A percentile compares a stretch with the other conserved stretches of the same genome.
These are phyloP conservation scores for Trichoderma reesei DNA, from an alignment of 495 filamentous ascomycete genomes.

Conservation along the genomic window DNA sequence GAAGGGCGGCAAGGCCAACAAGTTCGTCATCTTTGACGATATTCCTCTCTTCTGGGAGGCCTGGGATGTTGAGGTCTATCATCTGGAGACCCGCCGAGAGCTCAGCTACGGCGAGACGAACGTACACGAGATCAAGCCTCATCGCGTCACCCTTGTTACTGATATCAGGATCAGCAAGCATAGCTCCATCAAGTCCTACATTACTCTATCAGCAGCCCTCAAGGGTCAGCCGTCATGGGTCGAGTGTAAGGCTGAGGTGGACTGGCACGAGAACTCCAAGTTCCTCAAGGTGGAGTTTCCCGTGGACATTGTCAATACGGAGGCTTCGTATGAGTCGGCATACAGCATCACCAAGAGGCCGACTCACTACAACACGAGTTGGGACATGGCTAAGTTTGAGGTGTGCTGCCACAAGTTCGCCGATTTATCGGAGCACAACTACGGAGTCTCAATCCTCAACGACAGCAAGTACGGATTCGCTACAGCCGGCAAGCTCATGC, in stretches of 20 bases:
- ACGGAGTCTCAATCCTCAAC: conserved; percentile 90
- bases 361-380: conserved; percentile 93
- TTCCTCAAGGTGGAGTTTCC: conserved; percentile 99
- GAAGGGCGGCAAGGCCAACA: conserved; percentile 72
- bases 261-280: conserved; percentile 92
- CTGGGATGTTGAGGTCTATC: conserved; percentile 97
- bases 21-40: conserved; percentile 93
- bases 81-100: conserved; percentile 76
- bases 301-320: conserved; percentile 81
- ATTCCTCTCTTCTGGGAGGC: conserved; percentile 98
- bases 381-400: conserved; percentile 99
- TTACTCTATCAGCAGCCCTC: conserved; percentile 63
- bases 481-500: conserved; percentile 83
- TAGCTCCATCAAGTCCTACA: conserved; percentile 78
- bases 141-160: conserved; percentile 69
- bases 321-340: conserved; percentile 93
- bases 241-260: conserved; percentile 71
- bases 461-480: conserved; percentile 97
- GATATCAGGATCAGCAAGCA: conserved; percentile 78
- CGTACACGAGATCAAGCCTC: conserved; percentile 60
- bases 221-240: conserved; percentile 58
- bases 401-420: conserved; percentile 97
- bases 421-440: conserved; percentile 86
- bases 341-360: conserved; percentile 81
- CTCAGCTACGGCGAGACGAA: conserved; percentile 53